A percentile compares a stretch with the other conserved stretches of the same genome.
Conservation (phyloP, 495 filamentous ascomycete species). For the Massariosphaeria phaeospora region DNA sequence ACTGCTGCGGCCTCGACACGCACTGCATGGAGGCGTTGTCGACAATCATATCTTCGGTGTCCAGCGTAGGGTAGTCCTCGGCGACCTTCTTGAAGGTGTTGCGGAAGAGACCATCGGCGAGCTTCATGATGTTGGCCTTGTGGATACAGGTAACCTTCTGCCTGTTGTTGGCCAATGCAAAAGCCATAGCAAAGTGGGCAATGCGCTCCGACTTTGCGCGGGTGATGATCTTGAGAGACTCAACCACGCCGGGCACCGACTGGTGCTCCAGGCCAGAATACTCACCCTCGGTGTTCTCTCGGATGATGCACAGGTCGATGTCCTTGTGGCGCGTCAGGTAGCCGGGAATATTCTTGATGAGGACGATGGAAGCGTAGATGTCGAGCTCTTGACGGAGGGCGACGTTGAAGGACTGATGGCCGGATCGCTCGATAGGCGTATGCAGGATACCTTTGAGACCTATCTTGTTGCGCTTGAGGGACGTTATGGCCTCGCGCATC, state of each 20-base stretch:
- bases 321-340: constrained; percentile 95
- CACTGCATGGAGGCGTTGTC: constrained; percentile 99
- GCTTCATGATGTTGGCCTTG: constrained; percentile 99
- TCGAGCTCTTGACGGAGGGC: constrained; percentile 97
- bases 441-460: constrained; percentile 96
- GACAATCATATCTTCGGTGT: constrained; percentile 98
- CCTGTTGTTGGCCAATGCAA: constrained; percentile 94
- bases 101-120: constrained; percentile 96
- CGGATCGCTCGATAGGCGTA: constrained; percentile 92
- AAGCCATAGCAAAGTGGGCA: constrained; percentile 95
- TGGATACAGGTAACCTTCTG: constrained; percentile 99
- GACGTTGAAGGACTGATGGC: constrained; percentile 99
- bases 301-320: constrained; percentile 97
- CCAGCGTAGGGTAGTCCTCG: constrained; percentile 86
- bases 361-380: constrained; percentile 96
- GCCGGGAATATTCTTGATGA: constrained; percentile 99
- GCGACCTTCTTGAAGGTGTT: constrained; percentile 91
- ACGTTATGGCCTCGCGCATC: constrained; percentile 90
- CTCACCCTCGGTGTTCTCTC: constrained; percentile 99
- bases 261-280: constrained; percentile 98
- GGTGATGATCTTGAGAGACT: constrained; percentile 99
- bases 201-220: constrained; percentile 98
- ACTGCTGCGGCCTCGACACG: constrained; percentile 91
- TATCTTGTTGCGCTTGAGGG: constrained; percentile 95
- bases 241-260: constrained; percentile 92